These are phyloP conservation scores for Hyaloperonospora arabidopsidis DNA, from an alignment of 352 stramenopile genomes.

Conservation along the genomic window DNA sequence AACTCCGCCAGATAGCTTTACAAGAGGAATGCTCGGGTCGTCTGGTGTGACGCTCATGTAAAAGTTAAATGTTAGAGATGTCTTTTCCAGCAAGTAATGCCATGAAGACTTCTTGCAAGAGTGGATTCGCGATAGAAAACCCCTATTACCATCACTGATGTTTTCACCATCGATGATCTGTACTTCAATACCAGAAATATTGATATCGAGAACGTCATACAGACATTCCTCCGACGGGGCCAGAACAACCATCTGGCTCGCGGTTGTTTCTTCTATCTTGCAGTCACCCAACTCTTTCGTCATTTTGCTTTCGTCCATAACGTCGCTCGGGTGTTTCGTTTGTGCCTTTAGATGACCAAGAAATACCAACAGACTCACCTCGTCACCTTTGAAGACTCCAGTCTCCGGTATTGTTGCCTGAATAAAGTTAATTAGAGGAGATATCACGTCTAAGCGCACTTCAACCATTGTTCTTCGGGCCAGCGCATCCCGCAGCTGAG, in stretches of 20 bases:
- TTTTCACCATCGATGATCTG: constrained; percentile 38
- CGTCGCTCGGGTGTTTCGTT: constrained; percentile 35
- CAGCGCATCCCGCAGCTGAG: constrained; percentile 64
- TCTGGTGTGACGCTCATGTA: constrained; percentile 70
- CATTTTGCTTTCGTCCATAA: constrained; percentile 10
- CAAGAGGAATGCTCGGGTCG: constrained; percentile 66
- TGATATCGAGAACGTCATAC: constrained; percentile 77
- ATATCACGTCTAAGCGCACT: constrained; percentile 72
- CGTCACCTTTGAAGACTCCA: constrained; percentile 14
- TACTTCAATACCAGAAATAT: constrained; percentile 71
- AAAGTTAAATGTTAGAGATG: constrained; percentile 59
- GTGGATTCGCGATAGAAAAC: constrained; percentile 18
- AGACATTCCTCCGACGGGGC: constrained; percentile 34
- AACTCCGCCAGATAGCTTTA: constrained; percentile 69
- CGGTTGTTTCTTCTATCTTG: constrained; percentile 6
- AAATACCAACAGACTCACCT: constrained; percentile 61
- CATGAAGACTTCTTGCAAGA: constrained; percentile 26
- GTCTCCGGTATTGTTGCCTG: constrained; percentile 33
- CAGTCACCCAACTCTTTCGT: constrained; percentile 6
- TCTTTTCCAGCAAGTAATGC: constrained; percentile 70
- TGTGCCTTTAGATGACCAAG: constrained; percentile 64
- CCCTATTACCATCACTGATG: constrained; percentile 6
- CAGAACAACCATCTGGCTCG: constrained; percentile 13
- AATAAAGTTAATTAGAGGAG: constrained; percentile 66
- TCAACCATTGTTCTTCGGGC: constrained; percentile 63